A percentile compares a stretch with the other conserved stretches of the same genome.
These are phyloP conservation scores for Tinospora cordifolia DNA, from an alignment of 164 flowering plant species.

Conservation along the genomic window DNA sequence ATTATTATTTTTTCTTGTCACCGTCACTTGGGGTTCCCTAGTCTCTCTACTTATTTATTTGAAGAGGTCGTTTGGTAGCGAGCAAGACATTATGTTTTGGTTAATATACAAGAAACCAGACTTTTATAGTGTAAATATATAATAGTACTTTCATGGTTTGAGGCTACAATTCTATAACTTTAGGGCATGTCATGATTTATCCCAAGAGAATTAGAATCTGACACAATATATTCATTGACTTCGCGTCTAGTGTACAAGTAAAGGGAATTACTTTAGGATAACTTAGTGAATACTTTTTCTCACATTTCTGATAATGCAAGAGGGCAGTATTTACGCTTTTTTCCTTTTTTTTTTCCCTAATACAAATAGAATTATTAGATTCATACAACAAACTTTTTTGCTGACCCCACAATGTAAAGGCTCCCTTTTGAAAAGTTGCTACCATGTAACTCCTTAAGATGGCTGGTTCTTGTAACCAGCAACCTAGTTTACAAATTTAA, in stretches of 20 bases:
- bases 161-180: background rate
- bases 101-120: background rate
- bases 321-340: too few relatives aligned
- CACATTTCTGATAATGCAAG: background rate
- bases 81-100: background rate
- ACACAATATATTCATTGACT: background rate
- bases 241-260: background rate
- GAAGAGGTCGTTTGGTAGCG: background rate
- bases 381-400: too few relatives aligned
- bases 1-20: background rate
- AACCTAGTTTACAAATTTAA: too few relatives aligned
- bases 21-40: background rate
- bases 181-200: background rate
- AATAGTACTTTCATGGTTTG: background rate
- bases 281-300: background rate
- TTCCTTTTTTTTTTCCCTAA: too few relatives aligned
- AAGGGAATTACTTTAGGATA: background rate
- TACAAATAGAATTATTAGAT: too few relatives aligned
- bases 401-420: background rate
- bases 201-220: background rate
- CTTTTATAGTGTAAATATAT: background rate
- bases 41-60: constrained; percentile 1
- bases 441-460: background rate
- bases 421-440: background rate
- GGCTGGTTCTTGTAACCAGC: background rate